phyloP scores from a whole-genome alignment of 2,329 filamentous ascomycete species.

The Phaeosphaeria sp. region DNA sequence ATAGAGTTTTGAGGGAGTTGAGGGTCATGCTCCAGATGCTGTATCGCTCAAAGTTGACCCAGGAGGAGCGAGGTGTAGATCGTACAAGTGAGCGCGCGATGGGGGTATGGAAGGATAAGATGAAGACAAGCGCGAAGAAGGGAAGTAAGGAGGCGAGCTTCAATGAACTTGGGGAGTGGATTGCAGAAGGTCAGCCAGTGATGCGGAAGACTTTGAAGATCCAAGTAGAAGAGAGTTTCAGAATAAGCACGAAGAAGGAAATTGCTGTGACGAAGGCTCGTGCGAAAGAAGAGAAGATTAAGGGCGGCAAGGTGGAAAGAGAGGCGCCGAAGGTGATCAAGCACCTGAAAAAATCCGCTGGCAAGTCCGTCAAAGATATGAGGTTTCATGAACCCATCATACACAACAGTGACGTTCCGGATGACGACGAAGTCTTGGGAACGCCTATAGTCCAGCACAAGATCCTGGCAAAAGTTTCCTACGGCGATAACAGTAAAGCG shows the following conservation, averaged over 20 bases:
- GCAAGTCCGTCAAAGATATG: too few species aligned
- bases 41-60: neutral
- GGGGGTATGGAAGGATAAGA: slow-evolving; percentile 2
- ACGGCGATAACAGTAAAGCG: neutral
- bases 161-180: neutral
- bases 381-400: neutral
- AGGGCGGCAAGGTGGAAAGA: neutral
- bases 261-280: neutral
- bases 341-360: too few species aligned
- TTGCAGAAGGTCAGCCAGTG: neutral
- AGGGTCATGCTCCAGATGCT: slow-evolving; percentile 1
- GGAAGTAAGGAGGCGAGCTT: neutral
- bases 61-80: neutral
- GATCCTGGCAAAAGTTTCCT: too few species aligned
- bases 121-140: neutral
- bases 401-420: too few species aligned
- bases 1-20: neutral
- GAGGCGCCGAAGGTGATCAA: neutral
- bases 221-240: neutral
- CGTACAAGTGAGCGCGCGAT: neutral
- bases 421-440: too few species aligned
- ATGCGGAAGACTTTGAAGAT: neutral
- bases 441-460: too few species aligned
- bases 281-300: neutral
- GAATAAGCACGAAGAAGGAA: neutral